Conservation (phyloP, 1,284 basidiomycete species). For the Naganishia cerealis region DNA sequence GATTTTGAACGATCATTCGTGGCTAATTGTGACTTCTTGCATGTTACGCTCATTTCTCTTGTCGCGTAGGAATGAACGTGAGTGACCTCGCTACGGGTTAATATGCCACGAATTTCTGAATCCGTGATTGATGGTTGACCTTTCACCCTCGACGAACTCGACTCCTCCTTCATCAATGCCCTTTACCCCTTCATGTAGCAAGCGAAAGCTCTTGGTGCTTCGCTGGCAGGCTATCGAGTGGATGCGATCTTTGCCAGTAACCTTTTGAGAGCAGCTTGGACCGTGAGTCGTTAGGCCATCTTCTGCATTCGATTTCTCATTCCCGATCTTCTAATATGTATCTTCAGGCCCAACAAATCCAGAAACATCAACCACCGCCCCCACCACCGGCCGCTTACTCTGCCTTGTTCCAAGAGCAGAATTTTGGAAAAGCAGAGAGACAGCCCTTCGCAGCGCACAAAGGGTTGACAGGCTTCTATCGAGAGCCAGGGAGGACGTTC, state of each 20-base stretch:
- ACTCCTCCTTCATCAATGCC: constrained; percentile 9
- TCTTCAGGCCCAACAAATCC: constrained; percentile 51
- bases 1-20: constrained; percentile 27
- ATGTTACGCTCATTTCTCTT: neutral
- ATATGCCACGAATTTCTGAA: too few relatives aligned
- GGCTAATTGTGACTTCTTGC: neutral
- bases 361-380: constrained; percentile 42
- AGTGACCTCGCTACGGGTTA: constrained; percentile 27
- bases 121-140: too few relatives aligned
- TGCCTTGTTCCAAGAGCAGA: constrained; percentile 49
- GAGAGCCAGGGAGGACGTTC: constrained; percentile 45
- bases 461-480: constrained; percentile 39
- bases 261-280: constrained; percentile 67
- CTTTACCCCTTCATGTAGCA: constrained; percentile 59
- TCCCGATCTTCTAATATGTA: too few relatives aligned
- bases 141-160: constrained; percentile 4
- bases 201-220: constrained; percentile 72
- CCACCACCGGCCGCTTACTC: constrained; percentile 46
- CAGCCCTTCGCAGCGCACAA: constrained; percentile 46
- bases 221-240: constrained; percentile 63
- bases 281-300: constrained; percentile 40
- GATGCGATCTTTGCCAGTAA: constrained; percentile 75
- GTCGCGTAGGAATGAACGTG: constrained; percentile 64
- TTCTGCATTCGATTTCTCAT: neutral
- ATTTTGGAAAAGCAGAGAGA: constrained; percentile 51